Evolutionary conservation across 129 eudicot genomes (phyloP), one percentile per base, ranked within the genome.

Genomic region (Chrysanthemum lavandulifolium): DNA sequence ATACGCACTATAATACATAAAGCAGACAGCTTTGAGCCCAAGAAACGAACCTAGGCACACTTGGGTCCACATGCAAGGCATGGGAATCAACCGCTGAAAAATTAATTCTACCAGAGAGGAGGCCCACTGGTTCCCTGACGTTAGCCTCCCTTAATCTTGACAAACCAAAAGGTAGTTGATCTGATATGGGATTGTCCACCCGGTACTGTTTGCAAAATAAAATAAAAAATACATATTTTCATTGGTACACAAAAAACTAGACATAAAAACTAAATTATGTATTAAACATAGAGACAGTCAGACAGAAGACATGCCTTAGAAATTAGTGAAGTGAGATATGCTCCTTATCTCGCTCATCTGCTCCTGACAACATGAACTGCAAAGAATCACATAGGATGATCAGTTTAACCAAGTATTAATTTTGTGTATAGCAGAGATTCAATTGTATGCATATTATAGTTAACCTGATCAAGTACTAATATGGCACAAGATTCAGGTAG

Each of bases 391-490:
- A 45, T 61, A 51, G 73, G 45, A 73, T 18, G 16, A 67, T 73
- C 61, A 14, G 62, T 68, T 56, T 43, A 72, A 40, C 14, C 56
- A 63, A 16, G 21, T 47, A 19, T n/a, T 49, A 48, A 13, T 29
- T 53, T 19, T 6, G 21, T 23, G 21, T 61, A 19, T 50, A 61
- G 66, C 43, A 51, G 56, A 57, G 45, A 54, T 63, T 23, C 43
- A 47, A 67, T 0, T 56, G 73, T 43, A 43, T 27, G 56, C 65
- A 61, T 51, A 66, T 59, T 58, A 66, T 59, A 49, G 19, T 65
- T 49, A 40, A 91, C 97, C 97, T 91, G 97, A 72, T 91, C 97
- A 80, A 91, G 97, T 72, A 88, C 82, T 76, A 89, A 86, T 79
- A 91, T 88, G 51, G 97, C 89, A 72, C 65, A 80, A 68, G 96